Percentiles rank a stretch among this genome's conserved stretches.
phyloP scores from a whole-genome alignment of 495 filamentous ascomycete species.

The Aspergillus incahuasiensis region DNA sequence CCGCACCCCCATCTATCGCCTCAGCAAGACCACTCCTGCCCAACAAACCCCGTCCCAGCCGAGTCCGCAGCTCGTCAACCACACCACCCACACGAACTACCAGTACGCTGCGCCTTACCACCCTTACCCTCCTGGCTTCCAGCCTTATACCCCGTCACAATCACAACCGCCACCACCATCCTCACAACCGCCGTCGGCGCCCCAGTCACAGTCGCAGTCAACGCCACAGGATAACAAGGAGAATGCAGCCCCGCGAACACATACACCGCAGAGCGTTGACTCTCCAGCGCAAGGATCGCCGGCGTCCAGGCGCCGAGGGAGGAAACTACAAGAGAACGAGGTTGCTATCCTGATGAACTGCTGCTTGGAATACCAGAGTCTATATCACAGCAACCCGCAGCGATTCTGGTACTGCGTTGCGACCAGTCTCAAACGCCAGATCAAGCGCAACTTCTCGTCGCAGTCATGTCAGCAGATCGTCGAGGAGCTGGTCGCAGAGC shows the following conservation, averaged over 20 bases:
- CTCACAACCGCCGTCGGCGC: background rate
- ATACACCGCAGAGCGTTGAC: background rate
- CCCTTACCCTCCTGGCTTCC: background rate
- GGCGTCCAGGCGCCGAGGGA: constrained; percentile 7
- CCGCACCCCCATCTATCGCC: constrained; percentile 14
- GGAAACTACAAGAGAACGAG: constrained; percentile 13
- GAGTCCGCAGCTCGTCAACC: background rate
- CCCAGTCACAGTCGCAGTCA: background rate
- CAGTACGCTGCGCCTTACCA: constrained; percentile 4
- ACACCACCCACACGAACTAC: background rate
- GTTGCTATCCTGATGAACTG: constrained; percentile 10
- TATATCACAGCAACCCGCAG: background rate
- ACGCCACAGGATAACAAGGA: constrained; percentile 7
- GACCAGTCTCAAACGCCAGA: constrained; percentile 8
- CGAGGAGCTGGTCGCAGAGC: constrained; percentile 9
- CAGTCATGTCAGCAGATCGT: constrained; percentile 11
- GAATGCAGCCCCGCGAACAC: background rate
- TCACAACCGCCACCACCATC: background rate
- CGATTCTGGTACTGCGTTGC: constrained; percentile 13
- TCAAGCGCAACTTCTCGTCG: constrained; percentile 13
- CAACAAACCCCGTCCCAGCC: background rate
- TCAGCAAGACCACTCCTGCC: background rate
- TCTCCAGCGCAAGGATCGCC: constrained; percentile 1
- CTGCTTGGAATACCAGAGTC: constrained; percentile 12
- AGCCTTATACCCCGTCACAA: too few relatives aligned